A percentile compares a stretch with the other conserved stretches of the same genome.
Evolutionary conservation across 1,139 yeast species (phyloP).

Genomic region (Suhomyces chickasaworum): DNA sequence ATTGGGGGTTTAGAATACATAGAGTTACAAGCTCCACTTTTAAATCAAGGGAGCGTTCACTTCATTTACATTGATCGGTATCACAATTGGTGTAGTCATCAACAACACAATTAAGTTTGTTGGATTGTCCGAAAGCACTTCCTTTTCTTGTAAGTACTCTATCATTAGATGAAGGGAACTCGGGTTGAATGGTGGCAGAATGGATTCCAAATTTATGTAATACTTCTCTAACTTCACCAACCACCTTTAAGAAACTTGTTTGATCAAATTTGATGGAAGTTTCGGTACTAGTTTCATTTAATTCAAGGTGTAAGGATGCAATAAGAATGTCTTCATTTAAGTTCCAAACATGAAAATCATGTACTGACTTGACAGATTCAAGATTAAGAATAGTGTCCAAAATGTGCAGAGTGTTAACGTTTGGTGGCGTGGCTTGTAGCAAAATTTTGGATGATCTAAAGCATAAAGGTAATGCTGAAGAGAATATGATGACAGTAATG

Average conservation of each 20-base stretch:
- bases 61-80: constrained; percentile 29
- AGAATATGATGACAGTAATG: constrained; percentile 84
- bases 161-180: constrained; percentile 38
- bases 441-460: constrained; percentile 83
- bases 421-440: constrained; percentile 88
- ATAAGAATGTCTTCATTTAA: constrained; percentile 83
- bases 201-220: constrained; percentile 86
- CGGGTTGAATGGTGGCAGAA: constrained; percentile 95
- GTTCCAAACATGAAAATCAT: constrained; percentile 97
- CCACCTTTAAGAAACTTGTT: constrained; percentile 63
- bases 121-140: constrained; percentile 39
- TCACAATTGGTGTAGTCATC: constrained; percentile 43
- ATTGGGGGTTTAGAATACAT: constrained; percentile 1
- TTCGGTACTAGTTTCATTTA: constrained; percentile 39
- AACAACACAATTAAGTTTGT: constrained; percentile 33
- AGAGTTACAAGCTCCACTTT: neutral
- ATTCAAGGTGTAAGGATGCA: constrained; percentile 86
- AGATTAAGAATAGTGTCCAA: constrained; percentile 65
- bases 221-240: constrained; percentile 74
- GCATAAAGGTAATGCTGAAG: constrained; percentile 90
- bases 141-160: constrained; percentile 14
- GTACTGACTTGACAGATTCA: constrained; percentile 79
- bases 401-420: constrained; percentile 74
- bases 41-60: neutral
- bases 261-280: constrained; percentile 28